Evolutionary conservation across 1,139 yeast species (phyloP), one percentile per base, ranked within the genome.

Genomic region (Pneumocystis murina): DNA sequence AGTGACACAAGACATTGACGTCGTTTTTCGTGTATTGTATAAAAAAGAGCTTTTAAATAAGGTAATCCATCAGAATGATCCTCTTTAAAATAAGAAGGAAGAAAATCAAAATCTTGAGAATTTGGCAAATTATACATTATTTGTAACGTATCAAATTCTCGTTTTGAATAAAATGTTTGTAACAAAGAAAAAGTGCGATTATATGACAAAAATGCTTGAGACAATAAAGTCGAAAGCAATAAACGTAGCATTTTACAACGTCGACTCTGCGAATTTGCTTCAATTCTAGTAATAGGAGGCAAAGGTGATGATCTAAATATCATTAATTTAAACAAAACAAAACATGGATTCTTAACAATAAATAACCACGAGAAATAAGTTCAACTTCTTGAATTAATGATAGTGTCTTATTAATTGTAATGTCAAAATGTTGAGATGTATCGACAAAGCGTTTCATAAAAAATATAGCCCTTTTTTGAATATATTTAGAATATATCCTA

Each of bases 1-100:
- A 54, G 77, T 72, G 70, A 48, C 1, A 81, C 78, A 10, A 79
- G 68, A 48, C 77, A 69, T 17, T 77, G 74, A 8, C 80, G 71
- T 60, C 82, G 71, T 39, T 77, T 66, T 60, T 72, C 70, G 57
- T 76, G 80, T 24, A 76, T 70, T 62, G 72, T 73, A 60, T 71
- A 71, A 61, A 78, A 67, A 57, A 71, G 75, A n/a, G 59, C 68
- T 63, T 71, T 72, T 58, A 75, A 70, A 55, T 62, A 62, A 6
- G 61, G 67, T 54, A 58, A 59, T 24, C 64, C 64, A 61, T 59
- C 39, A 35, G 62, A 64, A 14, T 63, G 67, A 35, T 62, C 62
- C 43, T 61, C 16, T 59, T 60, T 7, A 17, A 33, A 62, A 55
- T 38, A 35, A 17, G 39, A 40, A n/a, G 59, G 66, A 17, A 65